A percentile compares a stretch with the other conserved stretches of the same genome.
These are phyloP conservation scores for Chernovozyma aurita DNA, from an alignment of 1,139 yeast species.

Conservation along the genomic window DNA sequence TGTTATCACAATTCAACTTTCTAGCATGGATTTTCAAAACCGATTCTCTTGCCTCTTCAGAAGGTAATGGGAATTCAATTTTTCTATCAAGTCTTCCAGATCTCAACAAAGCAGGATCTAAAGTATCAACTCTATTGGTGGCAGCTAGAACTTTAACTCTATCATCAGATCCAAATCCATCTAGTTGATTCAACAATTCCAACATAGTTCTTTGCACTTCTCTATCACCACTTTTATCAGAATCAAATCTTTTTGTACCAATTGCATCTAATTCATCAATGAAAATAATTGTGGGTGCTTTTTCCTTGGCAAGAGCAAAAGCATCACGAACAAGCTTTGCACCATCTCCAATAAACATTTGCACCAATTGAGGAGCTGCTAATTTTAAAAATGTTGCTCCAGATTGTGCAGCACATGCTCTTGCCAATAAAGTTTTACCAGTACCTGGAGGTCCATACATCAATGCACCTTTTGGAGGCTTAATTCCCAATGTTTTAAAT, in stretches of 20 bases:
- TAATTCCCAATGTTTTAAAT: conserved; percentile 86
- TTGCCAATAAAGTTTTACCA: conserved; percentile 92
- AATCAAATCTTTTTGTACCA: conserved; percentile 97
- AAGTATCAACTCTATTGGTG: conserved; percentile 94
- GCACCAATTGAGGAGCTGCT: conserved; percentile 98
- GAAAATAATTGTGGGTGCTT: conserved; percentile 96
- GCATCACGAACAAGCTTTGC: conserved; percentile 98
- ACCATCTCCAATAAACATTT: conserved; percentile 99
- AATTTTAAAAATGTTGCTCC: conserved; percentile 96
- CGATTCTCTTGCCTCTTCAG: conserved; percentile 95
- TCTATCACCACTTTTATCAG: conserved; percentile 96
- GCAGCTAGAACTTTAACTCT: conserved; percentile 97
- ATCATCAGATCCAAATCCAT: conserved; percentile 98
- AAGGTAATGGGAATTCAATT: conserved; percentile 95
- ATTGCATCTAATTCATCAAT: conserved; percentile 98
- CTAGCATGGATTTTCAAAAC: conserved; percentile 95
- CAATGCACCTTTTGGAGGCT: conserved; percentile 96
- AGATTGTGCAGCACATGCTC: conserved; percentile 99
- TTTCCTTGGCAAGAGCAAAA: conserved; percentile 96
- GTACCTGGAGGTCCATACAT: conserved; percentile 99
- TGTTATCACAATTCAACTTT: conserved; percentile 88
- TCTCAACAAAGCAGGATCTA: conserved; percentile 95
- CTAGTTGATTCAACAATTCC: conserved; percentile 93
- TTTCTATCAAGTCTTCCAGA: conserved; percentile 97
- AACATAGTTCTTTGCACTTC: conserved; percentile 99